phyloP scores from a whole-genome alignment of 305 asterid species.

The Fraxinus latifolia region DNA sequence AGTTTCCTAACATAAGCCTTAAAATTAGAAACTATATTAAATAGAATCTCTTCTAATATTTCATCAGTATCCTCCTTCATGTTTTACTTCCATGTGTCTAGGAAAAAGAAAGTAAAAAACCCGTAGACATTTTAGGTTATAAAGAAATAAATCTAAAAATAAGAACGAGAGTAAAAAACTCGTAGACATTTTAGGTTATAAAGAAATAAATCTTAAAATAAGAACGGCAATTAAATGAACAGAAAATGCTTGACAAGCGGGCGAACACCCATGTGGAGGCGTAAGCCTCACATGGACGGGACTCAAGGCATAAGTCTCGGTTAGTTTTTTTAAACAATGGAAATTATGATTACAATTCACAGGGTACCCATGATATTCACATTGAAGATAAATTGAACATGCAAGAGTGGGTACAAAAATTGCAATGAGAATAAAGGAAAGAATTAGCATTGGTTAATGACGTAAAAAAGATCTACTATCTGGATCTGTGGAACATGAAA shows the following conservation, averaged over 20 bases:
- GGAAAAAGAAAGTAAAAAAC: neutral
- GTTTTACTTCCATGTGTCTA: neutral
- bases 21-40: neutral
- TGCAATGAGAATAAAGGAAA: neutral
- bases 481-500: neutral
- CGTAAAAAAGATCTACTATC: neutral
- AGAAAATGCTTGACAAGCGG: neutral
- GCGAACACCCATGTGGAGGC: neutral
- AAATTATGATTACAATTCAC: neutral
- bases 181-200: neutral
- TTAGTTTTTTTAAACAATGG: neutral
- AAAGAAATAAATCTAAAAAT: too few species aligned
- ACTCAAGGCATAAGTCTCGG: neutral
- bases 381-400: neutral
- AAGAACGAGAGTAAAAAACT: neutral
- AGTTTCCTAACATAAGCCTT: neutral
- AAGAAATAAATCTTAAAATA: neutral
- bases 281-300: neutral
- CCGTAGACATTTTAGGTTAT: too few species aligned
- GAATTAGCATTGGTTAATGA: neutral
- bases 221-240: neutral
- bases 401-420: neutral
- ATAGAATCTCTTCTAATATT: neutral
- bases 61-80: neutral
- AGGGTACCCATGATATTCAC: neutral